These are phyloP conservation scores for Blastomyces parvus DNA, from an alignment of 2,329 filamentous ascomycete species.

Conservation along the genomic window DNA sequence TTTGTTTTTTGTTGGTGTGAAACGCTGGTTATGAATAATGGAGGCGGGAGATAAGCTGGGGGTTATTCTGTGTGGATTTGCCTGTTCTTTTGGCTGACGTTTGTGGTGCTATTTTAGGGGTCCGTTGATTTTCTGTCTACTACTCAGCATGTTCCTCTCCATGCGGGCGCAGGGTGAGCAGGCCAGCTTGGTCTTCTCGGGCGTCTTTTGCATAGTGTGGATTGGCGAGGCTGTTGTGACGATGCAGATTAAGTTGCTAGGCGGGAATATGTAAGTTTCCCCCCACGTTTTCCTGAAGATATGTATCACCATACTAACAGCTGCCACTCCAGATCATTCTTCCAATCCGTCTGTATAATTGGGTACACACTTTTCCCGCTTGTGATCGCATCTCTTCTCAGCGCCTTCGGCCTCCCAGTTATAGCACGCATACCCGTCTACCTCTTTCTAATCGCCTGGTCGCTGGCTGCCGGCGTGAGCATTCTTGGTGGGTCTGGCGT, in stretches of 20 bases:
- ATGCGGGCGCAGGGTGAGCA: constrained; percentile 70
- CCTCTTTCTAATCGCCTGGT: constrained; percentile 79
- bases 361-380: constrained; percentile 96
- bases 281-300: neutral
- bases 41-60: neutral
- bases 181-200: constrained; percentile 82
- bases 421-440: constrained; percentile 87
- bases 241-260: constrained; percentile 92
- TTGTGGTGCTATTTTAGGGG: constrained; percentile 48
- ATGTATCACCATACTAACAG: constrained; percentile 11
- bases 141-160: constrained; percentile 79
- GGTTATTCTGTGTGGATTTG: neutral
- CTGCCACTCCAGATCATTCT: constrained; percentile 64
- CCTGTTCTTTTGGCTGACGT: neutral
- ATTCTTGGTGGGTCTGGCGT: constrained; percentile 93
- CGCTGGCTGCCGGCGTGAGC: constrained; percentile 86
- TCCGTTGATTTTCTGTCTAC: constrained; percentile 83
- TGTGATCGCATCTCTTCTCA: constrained; percentile 83
- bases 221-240: constrained; percentile 93
- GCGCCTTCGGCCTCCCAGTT: constrained; percentile 66
- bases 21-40: neutral
- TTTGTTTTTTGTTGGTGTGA: neutral
- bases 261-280: constrained; percentile 81
- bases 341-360: constrained; percentile 95
- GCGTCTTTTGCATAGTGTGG: constrained; percentile 95